Base-by-base conservation (phyloP, 768 basidiomycete genomes). In the Leccinum arenicola region DNA sequence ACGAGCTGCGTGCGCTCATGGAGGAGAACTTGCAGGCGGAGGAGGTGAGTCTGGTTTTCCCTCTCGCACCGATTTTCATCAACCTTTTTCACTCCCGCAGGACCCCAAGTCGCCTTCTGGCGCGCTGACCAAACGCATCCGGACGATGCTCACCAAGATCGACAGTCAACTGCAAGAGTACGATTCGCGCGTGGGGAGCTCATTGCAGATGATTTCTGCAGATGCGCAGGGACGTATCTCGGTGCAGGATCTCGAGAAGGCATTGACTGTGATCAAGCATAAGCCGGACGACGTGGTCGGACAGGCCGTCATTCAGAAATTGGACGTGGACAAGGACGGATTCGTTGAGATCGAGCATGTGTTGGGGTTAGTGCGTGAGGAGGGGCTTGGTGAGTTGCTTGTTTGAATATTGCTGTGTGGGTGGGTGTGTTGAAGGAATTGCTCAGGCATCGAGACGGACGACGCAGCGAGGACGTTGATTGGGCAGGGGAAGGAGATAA, bases 291-390 rank as follows among this genome's bases (percentile, higher is more conserved):
- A 95, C 56, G 89, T 94, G 61, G 87, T 93, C 15, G 91, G 93
- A 23, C 85, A 88, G 60, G 86, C 84, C 21, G 87, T 99, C 53
- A 85, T 95, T 55, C 86, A 93, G 70, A 98, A 98, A 74, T 77
- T 98, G 67, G 97, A 99, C 71, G 90, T 93, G 10, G 96, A 98
- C 75, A 86, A 92, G 74, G 96, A 98, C 70, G 95, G 96, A 0
- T 96, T 86, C 69, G 95, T 98, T 25, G 93, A 95, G 70, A 81
- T 98, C 50, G 93, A 96, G 73, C 95, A 99, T 69, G 95, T 99
- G 36, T 74, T 96, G 58, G 92, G 89, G 12, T 76, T 96, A 62
- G 90, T 95, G 23, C 83, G 86, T 66, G 91, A 97, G 75, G 91
- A 94, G 64, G 93, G 93, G 14, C 75, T 95, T 23, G 89, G 89